phyloP scores from a whole-genome alignment of 1,284 basidiomycete genomes.

The Apiotrichum gracile region DNA sequence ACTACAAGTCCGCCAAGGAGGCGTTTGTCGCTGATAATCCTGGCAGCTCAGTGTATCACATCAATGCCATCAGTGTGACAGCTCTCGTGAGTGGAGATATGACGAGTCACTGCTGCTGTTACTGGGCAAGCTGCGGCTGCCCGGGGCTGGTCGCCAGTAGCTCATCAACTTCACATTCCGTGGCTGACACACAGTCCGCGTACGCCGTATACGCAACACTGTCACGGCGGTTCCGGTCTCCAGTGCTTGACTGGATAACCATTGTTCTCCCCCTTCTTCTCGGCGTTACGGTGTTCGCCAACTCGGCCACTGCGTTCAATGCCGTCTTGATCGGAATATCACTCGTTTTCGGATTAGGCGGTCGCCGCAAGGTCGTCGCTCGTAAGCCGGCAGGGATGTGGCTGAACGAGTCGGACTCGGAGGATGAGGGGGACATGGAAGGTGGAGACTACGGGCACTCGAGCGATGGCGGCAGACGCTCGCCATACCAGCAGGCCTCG shows the following conservation, averaged over 20 bases:
- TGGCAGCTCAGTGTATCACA: slow-evolving; percentile 67
- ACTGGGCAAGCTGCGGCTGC: too few relatives aligned
- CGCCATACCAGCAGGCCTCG: slow-evolving; percentile 34
- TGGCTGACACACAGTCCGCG: slow-evolving; percentile 54
- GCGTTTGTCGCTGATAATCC: slow-evolving; percentile 74
- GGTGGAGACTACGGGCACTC: slow-evolving; percentile 33
- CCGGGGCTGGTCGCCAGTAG: not conserved
- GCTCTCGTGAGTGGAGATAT: slow-evolving; percentile 57
- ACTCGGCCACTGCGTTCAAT: slow-evolving; percentile 55
- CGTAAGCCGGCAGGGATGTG: slow-evolving; percentile 30
- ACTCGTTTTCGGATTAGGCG: not conserved
- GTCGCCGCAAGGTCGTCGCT: not conserved
- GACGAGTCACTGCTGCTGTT: too few relatives aligned
- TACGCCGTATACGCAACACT: slow-evolving; percentile 62
- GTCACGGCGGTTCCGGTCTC: slow-evolving; percentile 31
- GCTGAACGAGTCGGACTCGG: slow-evolving; percentile 32
- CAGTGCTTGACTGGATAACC: slow-evolving; percentile 56
- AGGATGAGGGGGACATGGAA: slow-evolving; percentile 29
- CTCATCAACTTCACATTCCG: not conserved
- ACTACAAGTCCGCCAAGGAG: slow-evolving; percentile 80
- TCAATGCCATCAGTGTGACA: slow-evolving; percentile 68
- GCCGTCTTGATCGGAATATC: slow-evolving; percentile 44
- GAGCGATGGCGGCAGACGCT: not conserved
- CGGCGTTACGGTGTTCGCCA: slow-evolving; percentile 68
- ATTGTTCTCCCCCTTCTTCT: slow-evolving; percentile 71